These are phyloP conservation scores for Stachybotrys chartarum DNA, from an alignment of 2,329 filamentous ascomycete genomes.

Conservation along the genomic window DNA sequence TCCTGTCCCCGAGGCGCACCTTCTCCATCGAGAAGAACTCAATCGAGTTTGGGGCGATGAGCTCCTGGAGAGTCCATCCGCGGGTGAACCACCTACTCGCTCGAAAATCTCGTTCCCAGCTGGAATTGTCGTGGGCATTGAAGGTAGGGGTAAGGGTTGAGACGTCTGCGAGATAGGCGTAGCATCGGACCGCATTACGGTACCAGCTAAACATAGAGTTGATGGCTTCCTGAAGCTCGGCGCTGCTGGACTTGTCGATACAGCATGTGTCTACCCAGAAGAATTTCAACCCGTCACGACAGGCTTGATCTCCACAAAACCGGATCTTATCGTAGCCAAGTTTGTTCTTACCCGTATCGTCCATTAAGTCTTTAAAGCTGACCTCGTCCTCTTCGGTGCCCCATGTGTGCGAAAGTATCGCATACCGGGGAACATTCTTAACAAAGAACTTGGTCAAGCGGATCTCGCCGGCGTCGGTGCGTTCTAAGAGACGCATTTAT, in stretches of 20 bases:
- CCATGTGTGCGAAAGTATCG: slow-evolving; percentile 11
- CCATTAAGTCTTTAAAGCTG: slow-evolving; percentile 3
- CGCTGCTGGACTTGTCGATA: too few relatives aligned
- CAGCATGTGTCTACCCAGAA: background rate
- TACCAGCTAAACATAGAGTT: too few relatives aligned
- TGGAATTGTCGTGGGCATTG: background rate
- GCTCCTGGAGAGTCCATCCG: too few relatives aligned
- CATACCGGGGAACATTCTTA: slow-evolving; percentile 3
- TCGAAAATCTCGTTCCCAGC: background rate
- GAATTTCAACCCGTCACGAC: slow-evolving; percentile 2
- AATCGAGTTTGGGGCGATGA: background rate
- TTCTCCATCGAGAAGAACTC: background rate
- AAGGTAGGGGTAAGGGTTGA: too few relatives aligned
- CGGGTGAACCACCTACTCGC: too few relatives aligned
- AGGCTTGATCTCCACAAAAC: slow-evolving; percentile 5
- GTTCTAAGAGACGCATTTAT: too few relatives aligned
- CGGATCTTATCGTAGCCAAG: slow-evolving; percentile 4
- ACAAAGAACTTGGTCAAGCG: too few relatives aligned
- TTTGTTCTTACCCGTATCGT: slow-evolving; percentile 3
- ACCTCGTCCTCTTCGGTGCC: slow-evolving; percentile 3
- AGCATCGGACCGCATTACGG: background rate
- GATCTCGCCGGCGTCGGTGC: too few relatives aligned
- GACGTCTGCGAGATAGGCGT: background rate
- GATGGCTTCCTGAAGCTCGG: background rate
- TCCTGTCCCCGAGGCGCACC: background rate